These are phyloP conservation scores for Suillus sp. DNA, from an alignment of 768 basidiomycete species.

Conservation along the genomic window DNA sequence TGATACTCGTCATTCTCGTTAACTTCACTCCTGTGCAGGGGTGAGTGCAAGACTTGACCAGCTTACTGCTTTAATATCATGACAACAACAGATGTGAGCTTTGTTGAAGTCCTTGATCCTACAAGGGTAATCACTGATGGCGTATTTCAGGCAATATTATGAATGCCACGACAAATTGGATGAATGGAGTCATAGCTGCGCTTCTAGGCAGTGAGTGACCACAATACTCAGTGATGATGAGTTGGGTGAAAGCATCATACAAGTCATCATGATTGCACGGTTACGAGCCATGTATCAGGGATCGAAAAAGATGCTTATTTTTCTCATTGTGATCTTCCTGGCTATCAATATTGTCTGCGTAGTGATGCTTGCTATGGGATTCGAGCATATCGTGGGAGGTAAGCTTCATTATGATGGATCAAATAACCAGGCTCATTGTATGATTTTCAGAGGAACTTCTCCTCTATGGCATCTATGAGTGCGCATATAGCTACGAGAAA, in stretches of 20 bases:
- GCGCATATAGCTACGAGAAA: not conserved
- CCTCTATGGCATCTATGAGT: not conserved
- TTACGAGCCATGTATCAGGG: not conserved
- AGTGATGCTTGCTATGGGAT: not conserved
- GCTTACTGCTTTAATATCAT: not conserved
- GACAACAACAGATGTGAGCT: not conserved
- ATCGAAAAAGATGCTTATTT: constrained; percentile 1
- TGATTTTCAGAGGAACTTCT: not conserved
- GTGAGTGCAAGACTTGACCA: not conserved
- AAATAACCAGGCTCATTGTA: not conserved
- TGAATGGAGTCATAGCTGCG: not conserved
- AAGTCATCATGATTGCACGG: constrained; percentile 2
- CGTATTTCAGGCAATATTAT: not conserved
- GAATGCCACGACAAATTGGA: not conserved
- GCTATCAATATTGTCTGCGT: not conserved
- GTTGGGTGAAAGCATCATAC: not conserved
- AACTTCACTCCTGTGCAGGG: not conserved
- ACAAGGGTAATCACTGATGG: not conserved
- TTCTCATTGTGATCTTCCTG: not conserved
- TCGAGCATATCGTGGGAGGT: not conserved
- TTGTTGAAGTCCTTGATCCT: not conserved
- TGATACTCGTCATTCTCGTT: not conserved
- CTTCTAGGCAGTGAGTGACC: not conserved
- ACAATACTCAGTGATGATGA: not conserved
- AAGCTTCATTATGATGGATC: not conserved